phyloP scores from a whole-genome alignment of 306 rosid species.

The Ammopiptanthus mongolicus region DNA sequence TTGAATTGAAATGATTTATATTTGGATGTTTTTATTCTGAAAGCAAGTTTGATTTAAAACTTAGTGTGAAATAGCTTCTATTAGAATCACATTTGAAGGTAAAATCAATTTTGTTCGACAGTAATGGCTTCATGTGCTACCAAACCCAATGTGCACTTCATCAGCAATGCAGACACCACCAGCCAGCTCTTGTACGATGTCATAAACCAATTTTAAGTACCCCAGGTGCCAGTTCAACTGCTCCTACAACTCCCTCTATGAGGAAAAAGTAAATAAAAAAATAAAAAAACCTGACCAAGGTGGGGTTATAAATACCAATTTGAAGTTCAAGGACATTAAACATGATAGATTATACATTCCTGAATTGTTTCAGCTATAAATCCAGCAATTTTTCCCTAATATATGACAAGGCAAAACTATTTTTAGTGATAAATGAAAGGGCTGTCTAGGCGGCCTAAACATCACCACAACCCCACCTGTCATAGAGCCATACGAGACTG shows the following conservation, averaged over 20 bases:
- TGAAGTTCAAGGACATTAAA: background rate
- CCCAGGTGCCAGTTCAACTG: conserved; percentile 76
- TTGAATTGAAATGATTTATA: no score
- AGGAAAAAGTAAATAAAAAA: background rate
- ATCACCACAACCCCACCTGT: no score
- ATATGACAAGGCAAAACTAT: no score
- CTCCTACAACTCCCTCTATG: conserved; percentile 66
- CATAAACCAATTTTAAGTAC: conserved; percentile 63
- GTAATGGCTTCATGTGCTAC: conserved; percentile 69
- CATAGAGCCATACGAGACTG: no score
- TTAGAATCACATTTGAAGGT: no score
- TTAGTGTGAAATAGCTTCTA: no score
- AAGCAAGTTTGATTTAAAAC: no score
- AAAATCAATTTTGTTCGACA: no score
- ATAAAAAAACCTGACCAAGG: background rate
- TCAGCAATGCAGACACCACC: conserved; percentile 86
- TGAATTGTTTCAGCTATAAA: conserved; percentile 73
- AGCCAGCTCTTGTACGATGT: conserved; percentile 57
- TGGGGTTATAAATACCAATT: background rate
- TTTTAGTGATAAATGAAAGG: no score
- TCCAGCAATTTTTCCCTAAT: conserved; percentile 70
- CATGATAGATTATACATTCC: conserved; percentile 25
- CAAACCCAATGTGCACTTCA: conserved; percentile 79
- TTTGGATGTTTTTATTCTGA: no score
- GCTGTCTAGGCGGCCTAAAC: no score